Base-by-base conservation (phyloP, 78 protist genomes). In the Dictyostelium firmibasis region DNA sequence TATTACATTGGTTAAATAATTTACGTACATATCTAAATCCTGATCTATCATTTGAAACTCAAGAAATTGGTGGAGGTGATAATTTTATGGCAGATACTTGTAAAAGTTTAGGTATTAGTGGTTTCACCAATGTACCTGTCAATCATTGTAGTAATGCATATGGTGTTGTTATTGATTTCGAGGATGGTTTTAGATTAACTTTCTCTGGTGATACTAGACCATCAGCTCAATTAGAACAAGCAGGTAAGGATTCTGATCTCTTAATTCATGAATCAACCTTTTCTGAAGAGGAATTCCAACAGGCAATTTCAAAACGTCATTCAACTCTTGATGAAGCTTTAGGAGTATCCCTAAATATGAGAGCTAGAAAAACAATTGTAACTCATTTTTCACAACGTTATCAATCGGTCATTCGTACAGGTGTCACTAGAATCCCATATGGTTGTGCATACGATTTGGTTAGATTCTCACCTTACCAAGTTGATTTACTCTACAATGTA, bases 211-310 rank as follows among this genome's bases (percentile, higher is more conserved):
- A 99, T 76, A 97, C 99, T 29, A 91, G 99, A 53, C 99, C 99
- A 2, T 92, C 97, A 53, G 29, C 44, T 4, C 1, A 0, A 3
- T 35, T 98, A 3, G 93, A 78, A 23, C 38, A 25, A 13, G 93
- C 57, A 0, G 98, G 98, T 18, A 5, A 3, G 6, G 96, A 53
- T 27, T 93, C 97, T 9, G 64, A 35, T 38, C 35, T 98, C 0
- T 53, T 98, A 33, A 76, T 99, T 9, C 99, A 99, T 83, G 99
- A 99, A 83, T 98, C 99, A 23, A 99, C 99, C 29, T 98, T 99
- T 10, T 97, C 97, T 3, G 98, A 98, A 20, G 98, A 82, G 1
- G 14, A 95, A 27, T 25, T 5, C 7, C 60, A 2, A 14, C 97
- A 97, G 50, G 97, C 97, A 2, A 10, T 57, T 14, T 69, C 25